Evolutionary conservation across 129 eudicot species (phyloP), one percentile per base, ranked within the genome.

Genomic region (Deinandra increscens): DNA sequence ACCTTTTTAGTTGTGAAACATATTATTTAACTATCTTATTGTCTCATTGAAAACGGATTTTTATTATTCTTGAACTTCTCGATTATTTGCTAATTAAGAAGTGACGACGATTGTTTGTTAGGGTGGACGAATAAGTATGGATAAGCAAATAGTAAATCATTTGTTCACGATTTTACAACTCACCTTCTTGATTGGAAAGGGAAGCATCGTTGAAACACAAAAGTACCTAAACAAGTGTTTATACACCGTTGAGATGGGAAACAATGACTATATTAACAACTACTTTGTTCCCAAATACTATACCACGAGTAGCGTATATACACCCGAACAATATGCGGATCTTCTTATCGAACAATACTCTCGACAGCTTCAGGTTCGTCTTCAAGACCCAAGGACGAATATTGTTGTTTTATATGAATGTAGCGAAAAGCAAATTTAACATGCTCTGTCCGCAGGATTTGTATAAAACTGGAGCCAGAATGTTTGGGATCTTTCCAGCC

Each of bases 251-350:
- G 75, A 76, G 46, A 80, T 84, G 63, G 96, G 96, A 20, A 84
- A 53, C 55, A 89, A 89, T 36, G 96, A 89, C 64, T 89, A 86
- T 63, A 59, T 89, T 15, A 84, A 75, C 86, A 89, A 89, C 76
- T 89, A 86, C 74, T 83, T 69, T 4, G 7, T 41, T 49, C 86
- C 90, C 0, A 43, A 59, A 17, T 43, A 54, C 38, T 44, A 17
- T 20, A 55, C 65, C 7, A 60, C 93, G 7, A 82, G 93, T 20
- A 46, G 6, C 5, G 1, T 51, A 3, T 77, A 70, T 42, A 76
- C 88, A 0, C 93, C 93, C 0, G 83, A 84, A 9, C 69, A 72
- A 53, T 89, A 63, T 63, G 90, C 96, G 0, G 26, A 58, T 1
- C 59, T 44, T 55, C 86, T 89, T 29, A 68, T 86, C 13, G 23